Evolutionary conservation across 805 yeast species (phyloP).

Genomic region (Spathaspora hagerdaliae): DNA sequence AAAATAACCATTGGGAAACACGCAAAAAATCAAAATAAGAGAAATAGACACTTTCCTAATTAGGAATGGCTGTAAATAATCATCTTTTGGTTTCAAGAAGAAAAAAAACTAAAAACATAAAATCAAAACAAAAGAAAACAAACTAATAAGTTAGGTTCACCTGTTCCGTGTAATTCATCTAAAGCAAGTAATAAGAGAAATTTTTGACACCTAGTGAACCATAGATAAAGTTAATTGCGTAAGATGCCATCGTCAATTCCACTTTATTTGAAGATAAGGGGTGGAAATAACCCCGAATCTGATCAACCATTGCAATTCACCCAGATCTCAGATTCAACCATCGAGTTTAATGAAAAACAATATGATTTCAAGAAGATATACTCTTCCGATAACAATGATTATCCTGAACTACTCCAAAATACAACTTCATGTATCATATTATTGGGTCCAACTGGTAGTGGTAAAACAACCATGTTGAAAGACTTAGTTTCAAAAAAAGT

Average conservation of each 20-base stretch:
- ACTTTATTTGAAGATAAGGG: slow-evolving; percentile 23
- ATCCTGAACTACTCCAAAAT: slow-evolving; percentile 1
- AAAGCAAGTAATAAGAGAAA: neutral
- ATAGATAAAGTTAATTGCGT: too few species aligned
- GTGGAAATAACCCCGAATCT: slow-evolving; percentile 1
- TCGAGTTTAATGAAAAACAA: slow-evolving; percentile 15
- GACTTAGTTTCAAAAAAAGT: slow-evolving; percentile 11
- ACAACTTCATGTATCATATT: slow-evolving; percentile 13
- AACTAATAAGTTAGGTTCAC: neutral
- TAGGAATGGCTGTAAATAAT: slow-evolving; percentile 2
- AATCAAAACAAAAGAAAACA: neutral
- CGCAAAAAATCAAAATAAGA: too few species aligned
- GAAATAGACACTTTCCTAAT: slow-evolving; percentile 1
- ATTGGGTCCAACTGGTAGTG: slow-evolving; percentile 30
- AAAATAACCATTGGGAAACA: too few species aligned
- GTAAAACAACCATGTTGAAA: slow-evolving; percentile 27
- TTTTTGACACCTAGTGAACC: too few species aligned
- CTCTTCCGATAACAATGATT: slow-evolving; percentile 1
- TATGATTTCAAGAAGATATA: slow-evolving; percentile 21
- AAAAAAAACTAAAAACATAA: neutral
- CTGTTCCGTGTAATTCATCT: neutral
- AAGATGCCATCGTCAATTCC: slow-evolving; percentile 13
- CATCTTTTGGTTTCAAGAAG: neutral
- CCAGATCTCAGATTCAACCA: slow-evolving; percentile 9
- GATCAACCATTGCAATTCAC: slow-evolving; percentile 2